Conservation (phyloP, 2,329 filamentous ascomycete genomes). For the Aaosphaeria pasadenensis region DNA sequence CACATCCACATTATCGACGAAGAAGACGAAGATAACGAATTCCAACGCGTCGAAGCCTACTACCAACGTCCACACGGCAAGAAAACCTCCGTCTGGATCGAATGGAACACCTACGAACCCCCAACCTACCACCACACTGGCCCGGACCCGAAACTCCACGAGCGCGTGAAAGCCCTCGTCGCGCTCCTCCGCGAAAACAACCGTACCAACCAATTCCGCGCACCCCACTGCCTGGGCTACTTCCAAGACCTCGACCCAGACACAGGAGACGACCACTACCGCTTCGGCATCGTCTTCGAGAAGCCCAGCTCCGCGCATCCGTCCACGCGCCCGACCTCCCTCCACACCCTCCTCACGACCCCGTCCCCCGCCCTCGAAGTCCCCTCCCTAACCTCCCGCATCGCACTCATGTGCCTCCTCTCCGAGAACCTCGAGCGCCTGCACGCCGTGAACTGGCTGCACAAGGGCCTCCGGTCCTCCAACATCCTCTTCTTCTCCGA, state of each 20-base stretch:
- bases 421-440: constrained; percentile 52
- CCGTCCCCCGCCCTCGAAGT: constrained; percentile 15
- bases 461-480: constrained; percentile 56
- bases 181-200: constrained; percentile 31
- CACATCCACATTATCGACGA: constrained; percentile 2
- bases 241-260: constrained; percentile 25
- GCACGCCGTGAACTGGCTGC: constrained; percentile 56
- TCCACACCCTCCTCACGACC: constrained; percentile 45
- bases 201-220: constrained; percentile 27
- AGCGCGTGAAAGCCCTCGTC: constrained; percentile 30
- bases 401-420: constrained; percentile 51
- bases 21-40: constrained; percentile 15
- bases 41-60: constrained; percentile 26
- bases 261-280: constrained; percentile 24
- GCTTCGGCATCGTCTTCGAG: constrained; percentile 56
- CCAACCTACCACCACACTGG: constrained; percentile 13
- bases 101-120: constrained; percentile 35
- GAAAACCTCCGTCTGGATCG: constrained; percentile 32
- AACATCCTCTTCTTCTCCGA: constrained; percentile 53
- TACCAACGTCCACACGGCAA: constrained; percentile 15
- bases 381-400: constrained; percentile 52
- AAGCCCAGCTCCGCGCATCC: constrained; percentile 42
- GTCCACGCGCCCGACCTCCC: constrained; percentile 44
- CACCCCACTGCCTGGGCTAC: constrained; percentile 34
- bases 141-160: constrained; percentile 23